A percentile compares a stretch with the other conserved stretches of the same genome.
These are phyloP conservation scores for Corynascus novoguineensis DNA, from an alignment of 495 filamentous ascomycete species.

Conservation along the genomic window DNA sequence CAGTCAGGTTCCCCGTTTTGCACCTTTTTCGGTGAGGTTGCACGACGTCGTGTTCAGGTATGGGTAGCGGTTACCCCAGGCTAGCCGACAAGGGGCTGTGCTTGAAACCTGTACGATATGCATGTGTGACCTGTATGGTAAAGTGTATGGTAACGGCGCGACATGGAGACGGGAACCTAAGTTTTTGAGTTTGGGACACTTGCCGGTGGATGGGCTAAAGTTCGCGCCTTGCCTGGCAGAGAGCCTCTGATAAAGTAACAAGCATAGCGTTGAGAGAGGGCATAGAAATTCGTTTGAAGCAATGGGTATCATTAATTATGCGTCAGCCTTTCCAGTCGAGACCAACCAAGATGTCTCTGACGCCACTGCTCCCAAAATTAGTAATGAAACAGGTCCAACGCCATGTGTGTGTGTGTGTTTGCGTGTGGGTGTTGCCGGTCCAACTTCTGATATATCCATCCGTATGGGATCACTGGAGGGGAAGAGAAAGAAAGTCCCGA, in stretches of 20 bases:
- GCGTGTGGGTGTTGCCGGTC: neutral
- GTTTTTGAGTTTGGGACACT: conserved; percentile 8
- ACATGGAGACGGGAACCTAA: no score
- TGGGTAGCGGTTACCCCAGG: neutral
- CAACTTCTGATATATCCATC: no score
- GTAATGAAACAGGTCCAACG: neutral
- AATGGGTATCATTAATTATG: conserved; percentile 8
- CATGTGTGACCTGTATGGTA: neutral
- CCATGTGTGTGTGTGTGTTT: no score
- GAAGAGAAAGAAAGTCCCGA: neutral
- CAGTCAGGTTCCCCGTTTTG: neutral
- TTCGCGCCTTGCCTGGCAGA: neutral
- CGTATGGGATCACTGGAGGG: no score
- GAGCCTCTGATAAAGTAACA: neutral
- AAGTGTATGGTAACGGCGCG: neutral
- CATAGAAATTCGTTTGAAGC: conserved; percentile 10
- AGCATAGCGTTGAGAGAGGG: conserved; percentile 14
- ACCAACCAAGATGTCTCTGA: neutral
- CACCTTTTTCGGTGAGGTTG: neutral
- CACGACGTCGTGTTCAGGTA: neutral
- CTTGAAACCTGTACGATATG: conserved; percentile 9
- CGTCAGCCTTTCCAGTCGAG: neutral
- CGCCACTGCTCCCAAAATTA: neutral
- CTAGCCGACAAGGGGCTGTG: neutral
- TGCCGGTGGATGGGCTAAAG: neutral